Conservation (phyloP, 352 stramenopile species). For the Aphanomyces invadans region DNA sequence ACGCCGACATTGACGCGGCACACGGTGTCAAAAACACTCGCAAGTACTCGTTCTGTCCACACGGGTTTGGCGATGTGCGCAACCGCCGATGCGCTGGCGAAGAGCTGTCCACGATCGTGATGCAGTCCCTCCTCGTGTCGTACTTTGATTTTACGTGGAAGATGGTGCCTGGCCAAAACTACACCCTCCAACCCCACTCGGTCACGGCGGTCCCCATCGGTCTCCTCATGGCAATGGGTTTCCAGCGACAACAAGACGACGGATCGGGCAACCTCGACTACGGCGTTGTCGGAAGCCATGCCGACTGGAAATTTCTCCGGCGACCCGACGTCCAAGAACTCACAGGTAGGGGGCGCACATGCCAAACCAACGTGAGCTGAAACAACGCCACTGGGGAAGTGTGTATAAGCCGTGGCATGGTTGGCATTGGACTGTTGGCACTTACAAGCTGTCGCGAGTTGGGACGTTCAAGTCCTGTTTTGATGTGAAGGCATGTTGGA, state of each 20-base stretch:
- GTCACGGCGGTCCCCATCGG: slow-evolving; percentile 1
- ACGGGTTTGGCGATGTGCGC: neutral
- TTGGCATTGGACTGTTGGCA: no score
- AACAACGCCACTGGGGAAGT: no score
- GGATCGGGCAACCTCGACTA: neutral
- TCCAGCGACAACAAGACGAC: neutral
- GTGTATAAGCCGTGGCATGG: no score
- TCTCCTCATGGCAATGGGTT: slow-evolving; percentile 6
- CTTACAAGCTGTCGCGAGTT: no score
- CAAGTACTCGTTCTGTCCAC: slow-evolving; percentile 5
- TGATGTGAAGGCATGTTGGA: no score
- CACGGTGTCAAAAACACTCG: neutral
- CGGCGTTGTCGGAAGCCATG: neutral
- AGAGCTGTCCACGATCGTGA: neutral
- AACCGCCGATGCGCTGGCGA: neutral
- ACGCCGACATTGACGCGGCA: neutral
- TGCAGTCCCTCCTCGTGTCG: slow-evolving; percentile 6
- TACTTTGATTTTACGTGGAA: slow-evolving; percentile 19
- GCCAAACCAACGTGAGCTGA: no score
- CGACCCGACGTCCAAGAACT: neutral
- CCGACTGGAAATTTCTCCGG: slow-evolving; percentile 3
- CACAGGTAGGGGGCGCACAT: neutral
- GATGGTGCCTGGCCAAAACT: slow-evolving; percentile 17
- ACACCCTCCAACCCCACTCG: neutral
- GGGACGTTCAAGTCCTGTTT: no score